Conservation (phyloP, 208 protist genomes). For the Kentomonas sorsogonicus region DNA sequence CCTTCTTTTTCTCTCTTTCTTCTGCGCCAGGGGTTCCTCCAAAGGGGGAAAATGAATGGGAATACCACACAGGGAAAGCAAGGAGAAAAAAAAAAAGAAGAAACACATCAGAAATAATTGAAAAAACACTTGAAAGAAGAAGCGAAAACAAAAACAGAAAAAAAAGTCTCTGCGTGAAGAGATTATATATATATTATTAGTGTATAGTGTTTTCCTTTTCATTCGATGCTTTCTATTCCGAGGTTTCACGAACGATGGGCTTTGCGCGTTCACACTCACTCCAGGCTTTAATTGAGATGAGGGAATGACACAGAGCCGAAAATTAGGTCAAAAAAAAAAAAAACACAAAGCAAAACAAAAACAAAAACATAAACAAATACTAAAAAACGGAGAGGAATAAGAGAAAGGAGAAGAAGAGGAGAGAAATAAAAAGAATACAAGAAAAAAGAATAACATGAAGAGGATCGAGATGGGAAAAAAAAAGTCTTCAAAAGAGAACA, state of each 20-base stretch:
- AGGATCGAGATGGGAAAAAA: not conserved
- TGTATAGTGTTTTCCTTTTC: no score
- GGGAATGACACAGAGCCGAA: no score
- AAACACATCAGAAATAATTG: not conserved
- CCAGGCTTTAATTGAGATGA: no score
- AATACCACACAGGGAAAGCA: not conserved
- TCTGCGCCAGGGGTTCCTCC: not conserved
- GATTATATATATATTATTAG: no score
- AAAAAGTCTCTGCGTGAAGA: not conserved
- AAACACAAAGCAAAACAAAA: no score
- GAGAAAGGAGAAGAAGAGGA: not conserved
- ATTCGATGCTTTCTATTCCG: no score
- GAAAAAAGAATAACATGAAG: not conserved
- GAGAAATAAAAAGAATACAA: slow-evolving; percentile 1
- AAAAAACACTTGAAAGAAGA: not conserved
- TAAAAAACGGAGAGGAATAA: not conserved
- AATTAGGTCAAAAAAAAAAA: no score
- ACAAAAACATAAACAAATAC: not conserved
- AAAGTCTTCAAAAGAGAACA: no score
- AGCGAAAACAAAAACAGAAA: not conserved
- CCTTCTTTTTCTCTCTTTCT: not conserved
- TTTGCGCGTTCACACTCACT: no score
- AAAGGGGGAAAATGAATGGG: not conserved
- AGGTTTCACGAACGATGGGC: no score
- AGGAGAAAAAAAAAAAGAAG: not conserved